A percentile compares a stretch with the other conserved stretches of the same genome.
These are phyloP conservation scores for Tylopilus felleus DNA, from an alignment of 768 basidiomycete species.

Conservation along the genomic window DNA sequence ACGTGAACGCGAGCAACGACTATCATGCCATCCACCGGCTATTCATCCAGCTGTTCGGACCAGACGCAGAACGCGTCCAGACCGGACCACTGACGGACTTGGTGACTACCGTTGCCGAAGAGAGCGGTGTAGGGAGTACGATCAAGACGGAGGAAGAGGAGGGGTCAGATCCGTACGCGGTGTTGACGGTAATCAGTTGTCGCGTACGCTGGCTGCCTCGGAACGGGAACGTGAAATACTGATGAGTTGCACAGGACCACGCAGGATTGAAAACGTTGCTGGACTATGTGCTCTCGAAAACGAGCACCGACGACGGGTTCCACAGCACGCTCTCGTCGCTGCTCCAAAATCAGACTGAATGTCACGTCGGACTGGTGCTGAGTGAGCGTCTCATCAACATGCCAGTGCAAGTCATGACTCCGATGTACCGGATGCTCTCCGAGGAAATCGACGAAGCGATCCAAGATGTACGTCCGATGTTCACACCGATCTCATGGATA, in stretches of 20 bases:
- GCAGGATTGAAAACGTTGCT: constrained; percentile 67
- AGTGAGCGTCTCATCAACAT: constrained; percentile 92
- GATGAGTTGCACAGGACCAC: constrained; percentile 52
- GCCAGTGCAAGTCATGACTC: constrained; percentile 89
- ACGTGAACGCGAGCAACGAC: constrained; percentile 76
- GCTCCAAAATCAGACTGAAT: not conserved
- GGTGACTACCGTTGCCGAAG: constrained; percentile 66
- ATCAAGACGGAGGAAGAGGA: constrained; percentile 74
- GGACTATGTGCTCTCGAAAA: constrained; percentile 66
- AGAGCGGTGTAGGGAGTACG: constrained; percentile 79
- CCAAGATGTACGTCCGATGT: constrained; percentile 48
- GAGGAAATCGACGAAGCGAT: constrained; percentile 78
- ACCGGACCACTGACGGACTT: constrained; percentile 76
- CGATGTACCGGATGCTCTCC: constrained; percentile 86
- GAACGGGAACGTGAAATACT: not conserved
- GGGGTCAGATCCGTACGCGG: constrained; percentile 72
- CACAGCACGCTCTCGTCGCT: constrained; percentile 52
- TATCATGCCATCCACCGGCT: constrained; percentile 83
- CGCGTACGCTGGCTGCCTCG: constrained; percentile 39
- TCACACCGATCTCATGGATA: not conserved
- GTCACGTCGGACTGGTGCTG: constrained; percentile 74
- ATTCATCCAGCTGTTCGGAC: constrained; percentile 59
- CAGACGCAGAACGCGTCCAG: constrained; percentile 72
- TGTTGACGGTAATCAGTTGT: constrained; percentile 82
- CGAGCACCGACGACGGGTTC: constrained; percentile 46